Conservation (phyloP, 73 alveolate genomes). For the Paramecium sonneborni region DNA sequence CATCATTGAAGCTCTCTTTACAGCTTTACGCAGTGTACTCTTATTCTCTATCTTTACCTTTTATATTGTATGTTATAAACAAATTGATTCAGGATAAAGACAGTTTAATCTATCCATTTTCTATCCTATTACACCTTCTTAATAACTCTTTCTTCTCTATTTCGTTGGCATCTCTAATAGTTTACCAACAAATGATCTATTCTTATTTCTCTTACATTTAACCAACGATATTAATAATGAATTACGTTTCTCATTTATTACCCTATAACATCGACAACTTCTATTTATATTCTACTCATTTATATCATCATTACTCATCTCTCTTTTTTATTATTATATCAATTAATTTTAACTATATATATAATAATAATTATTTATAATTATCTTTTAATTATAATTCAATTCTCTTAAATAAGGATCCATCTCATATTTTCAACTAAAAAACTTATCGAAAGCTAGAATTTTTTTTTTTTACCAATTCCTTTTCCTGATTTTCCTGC, state of each 20-base stretch:
- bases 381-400: too few relatives aligned
- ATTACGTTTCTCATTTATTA: neutral
- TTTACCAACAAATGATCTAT: neutral
- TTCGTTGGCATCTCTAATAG: neutral
- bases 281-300: neutral
- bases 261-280: neutral
- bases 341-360: neutral
- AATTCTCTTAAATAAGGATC: too few relatives aligned
- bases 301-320: neutral
- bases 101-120: neutral
- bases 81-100: neutral
- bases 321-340: neutral
- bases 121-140: neutral
- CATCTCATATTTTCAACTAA: too few relatives aligned
- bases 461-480: too few relatives aligned
- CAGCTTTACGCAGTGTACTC: neutral
- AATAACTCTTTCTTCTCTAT: neutral
- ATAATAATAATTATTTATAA: too few relatives aligned
- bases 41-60: neutral
- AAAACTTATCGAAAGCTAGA: too few relatives aligned
- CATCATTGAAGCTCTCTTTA: neutral
- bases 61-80: neutral
- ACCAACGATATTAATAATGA: neutral
- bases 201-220: neutral
- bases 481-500: conserved; percentile 77